A percentile compares a stretch with the other conserved stretches of the same genome.
Evolutionary conservation across 805 yeast genomes (phyloP).

Genomic region (Candida xiaguanensis): DNA sequence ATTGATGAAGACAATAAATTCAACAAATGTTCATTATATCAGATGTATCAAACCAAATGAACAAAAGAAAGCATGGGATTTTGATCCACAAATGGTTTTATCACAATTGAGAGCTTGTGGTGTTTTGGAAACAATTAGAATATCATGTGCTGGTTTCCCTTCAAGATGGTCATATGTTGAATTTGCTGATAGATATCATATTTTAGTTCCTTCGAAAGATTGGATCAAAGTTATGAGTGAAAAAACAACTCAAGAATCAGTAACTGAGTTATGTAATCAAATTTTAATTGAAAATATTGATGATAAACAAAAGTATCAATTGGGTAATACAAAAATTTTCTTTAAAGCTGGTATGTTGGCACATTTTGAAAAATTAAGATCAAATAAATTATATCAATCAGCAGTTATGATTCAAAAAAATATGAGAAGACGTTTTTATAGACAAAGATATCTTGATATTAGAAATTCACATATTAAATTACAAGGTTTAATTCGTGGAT

Average conservation of each 20-base stretch:
- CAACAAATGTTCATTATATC: slow-evolving; percentile 94
- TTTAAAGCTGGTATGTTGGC: slow-evolving; percentile 97
- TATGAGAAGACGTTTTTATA: slow-evolving; percentile 60
- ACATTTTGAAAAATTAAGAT: slow-evolving; percentile 77
- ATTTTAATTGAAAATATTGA: slow-evolving; percentile 65
- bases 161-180: slow-evolving; percentile 94
- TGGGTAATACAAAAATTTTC: slow-evolving; percentile 91
- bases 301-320: slow-evolving; percentile 69
- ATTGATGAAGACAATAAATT: slow-evolving; percentile 86
- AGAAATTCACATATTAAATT: slow-evolving; percentile 50
- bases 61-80: slow-evolving; percentile 91
- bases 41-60: slow-evolving; percentile 98
- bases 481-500: slow-evolving; percentile 68
- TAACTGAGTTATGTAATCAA: slow-evolving; percentile 61
- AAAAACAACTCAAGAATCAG: slow-evolving; percentile 49
- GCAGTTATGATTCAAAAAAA: slow-evolving; percentile 86
- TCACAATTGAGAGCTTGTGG: slow-evolving; percentile 97
- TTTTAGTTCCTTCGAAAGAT: slow-evolving; percentile 66
- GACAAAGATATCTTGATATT: slow-evolving; percentile 55
- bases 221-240: slow-evolving; percentile 60
- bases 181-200: slow-evolving; percentile 84
- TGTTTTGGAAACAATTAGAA: slow-evolving; percentile 93
- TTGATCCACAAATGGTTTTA: slow-evolving; percentile 91
- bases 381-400: slow-evolving; percentile 70
- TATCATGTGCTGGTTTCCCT: slow-evolving; percentile 98